phyloP scores from a whole-genome alignment of 257 asterid genomes.

The Solanum neorickii region DNA sequence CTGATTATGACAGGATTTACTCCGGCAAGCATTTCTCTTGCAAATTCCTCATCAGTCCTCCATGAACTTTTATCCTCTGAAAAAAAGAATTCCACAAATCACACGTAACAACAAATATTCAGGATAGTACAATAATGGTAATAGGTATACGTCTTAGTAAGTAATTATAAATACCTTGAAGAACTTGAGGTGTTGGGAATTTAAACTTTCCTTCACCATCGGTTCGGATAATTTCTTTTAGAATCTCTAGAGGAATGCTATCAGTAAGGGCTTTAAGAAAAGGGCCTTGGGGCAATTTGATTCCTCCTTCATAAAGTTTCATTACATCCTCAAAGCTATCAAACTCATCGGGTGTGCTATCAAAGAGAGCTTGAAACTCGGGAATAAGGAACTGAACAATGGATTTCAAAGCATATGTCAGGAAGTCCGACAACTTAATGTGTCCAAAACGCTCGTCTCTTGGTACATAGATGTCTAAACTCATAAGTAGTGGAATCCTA shows the following conservation, averaged over 20 bases:
- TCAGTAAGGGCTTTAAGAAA: constrained; percentile 28
- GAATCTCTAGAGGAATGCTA: constrained; percentile 36
- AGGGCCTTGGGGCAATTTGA: constrained; percentile 24
- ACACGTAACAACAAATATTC: neutral
- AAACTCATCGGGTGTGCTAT: constrained; percentile 51
- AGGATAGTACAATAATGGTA: neutral
- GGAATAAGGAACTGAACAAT: constrained; percentile 52
- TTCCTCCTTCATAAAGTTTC: constrained; percentile 46
- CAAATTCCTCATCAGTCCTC: constrained; percentile 75
- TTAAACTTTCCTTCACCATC: constrained; percentile 49
- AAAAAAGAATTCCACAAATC: neutral
- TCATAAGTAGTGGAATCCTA: constrained; percentile 37
- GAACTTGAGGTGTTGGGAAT: constrained; percentile 56
- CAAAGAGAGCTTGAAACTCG: constrained; percentile 50
- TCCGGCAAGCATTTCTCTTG: constrained; percentile 77
- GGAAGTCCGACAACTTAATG: constrained; percentile 63
- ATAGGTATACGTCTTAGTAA: neutral
- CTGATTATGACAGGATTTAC: constrained; percentile 53
- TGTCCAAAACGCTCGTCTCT: constrained; percentile 75
- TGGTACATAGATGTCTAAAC: constrained; percentile 61
- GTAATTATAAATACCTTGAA: constrained; percentile 27
- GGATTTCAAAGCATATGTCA: constrained; percentile 57
- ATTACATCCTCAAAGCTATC: constrained; percentile 61
- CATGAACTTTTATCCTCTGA: constrained; percentile 57
- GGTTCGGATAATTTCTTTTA: constrained; percentile 50